A percentile compares a stretch with the other conserved stretches of the same genome.
These are phyloP conservation scores for Lactuca saligna DNA, from an alignment of 129 eudicot species.

Conservation along the genomic window DNA sequence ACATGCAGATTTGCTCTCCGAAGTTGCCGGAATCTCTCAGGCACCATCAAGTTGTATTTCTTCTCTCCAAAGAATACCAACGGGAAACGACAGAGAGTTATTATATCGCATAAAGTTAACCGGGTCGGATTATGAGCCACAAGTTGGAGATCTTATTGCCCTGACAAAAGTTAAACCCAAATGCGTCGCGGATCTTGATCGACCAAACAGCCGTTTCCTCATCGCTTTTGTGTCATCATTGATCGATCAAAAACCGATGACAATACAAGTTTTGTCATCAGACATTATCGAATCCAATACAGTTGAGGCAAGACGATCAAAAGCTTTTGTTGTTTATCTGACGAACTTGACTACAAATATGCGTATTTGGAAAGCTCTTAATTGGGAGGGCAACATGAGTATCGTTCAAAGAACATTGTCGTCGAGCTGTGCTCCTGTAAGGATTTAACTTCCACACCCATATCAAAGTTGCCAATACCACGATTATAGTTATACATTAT, in stretches of 20 bases:
- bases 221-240: constrained; percentile 37
- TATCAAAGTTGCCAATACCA: background rate
- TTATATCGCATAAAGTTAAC: constrained; percentile 2
- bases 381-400: constrained; percentile 26
- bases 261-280: constrained; percentile 31
- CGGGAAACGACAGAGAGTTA: background rate
- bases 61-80: background rate
- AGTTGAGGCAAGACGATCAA: background rate
- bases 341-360: constrained; percentile 59
- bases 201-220: constrained; percentile 27
- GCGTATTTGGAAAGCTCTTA: constrained; percentile 65
- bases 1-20: constrained; percentile 40
- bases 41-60: constrained; percentile 16
- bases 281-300: background rate
- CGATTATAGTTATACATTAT: background rate
- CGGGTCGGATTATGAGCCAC: constrained; percentile 35
- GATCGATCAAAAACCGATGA: background rate
- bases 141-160: constrained; percentile 59
- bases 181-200: constrained; percentile 41
- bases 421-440: constrained; percentile 29
- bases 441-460: background rate
- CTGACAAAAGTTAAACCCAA: constrained; percentile 49
- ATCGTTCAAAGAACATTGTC: constrained; percentile 39
- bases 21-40: constrained; percentile 9
- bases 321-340: constrained; percentile 45